Conservation (phyloP, 2,329 filamentous ascomycete genomes). For the Lachnellula suecica region DNA sequence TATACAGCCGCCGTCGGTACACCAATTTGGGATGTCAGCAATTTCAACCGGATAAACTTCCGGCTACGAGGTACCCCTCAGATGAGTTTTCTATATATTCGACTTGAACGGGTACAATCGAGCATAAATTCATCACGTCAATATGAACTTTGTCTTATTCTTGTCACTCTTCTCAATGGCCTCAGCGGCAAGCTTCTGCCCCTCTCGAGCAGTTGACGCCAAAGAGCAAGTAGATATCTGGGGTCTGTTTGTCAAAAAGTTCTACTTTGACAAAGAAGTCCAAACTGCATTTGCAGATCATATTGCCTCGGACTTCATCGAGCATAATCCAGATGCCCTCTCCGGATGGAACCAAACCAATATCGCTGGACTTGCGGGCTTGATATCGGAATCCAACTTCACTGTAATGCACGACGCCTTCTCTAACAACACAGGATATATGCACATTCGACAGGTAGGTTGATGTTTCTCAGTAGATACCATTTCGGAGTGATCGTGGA, state of each 20-base stretch:
- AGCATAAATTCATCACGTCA: neutral
- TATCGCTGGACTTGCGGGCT: constrained; percentile 7
- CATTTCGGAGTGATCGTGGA: too few relatives aligned
- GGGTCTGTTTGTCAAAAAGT: constrained; percentile 14
- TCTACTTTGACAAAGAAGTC: constrained; percentile 19
- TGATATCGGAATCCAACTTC: constrained; percentile 3
- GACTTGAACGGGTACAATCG: too few relatives aligned
- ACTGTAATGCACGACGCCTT: constrained; percentile 6
- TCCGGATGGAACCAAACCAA: constrained; percentile 11
- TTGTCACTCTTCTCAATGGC: neutral
- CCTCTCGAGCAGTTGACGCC: constrained; percentile 8
- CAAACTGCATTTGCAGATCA: constrained; percentile 14
- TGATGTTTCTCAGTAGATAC: too few relatives aligned
- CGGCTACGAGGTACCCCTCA: too few relatives aligned
- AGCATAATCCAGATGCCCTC: constrained; percentile 21
- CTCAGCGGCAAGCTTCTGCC: constrained; percentile 11
- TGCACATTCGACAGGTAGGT: constrained; percentile 13
- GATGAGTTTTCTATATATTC: too few relatives aligned
- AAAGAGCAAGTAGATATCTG: constrained; percentile 17
- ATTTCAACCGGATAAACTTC: too few relatives aligned
- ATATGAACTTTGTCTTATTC: neutral
- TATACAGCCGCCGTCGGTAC: too few relatives aligned
- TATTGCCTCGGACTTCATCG: constrained; percentile 18
- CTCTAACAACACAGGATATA: constrained; percentile 15
- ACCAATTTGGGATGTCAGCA: too few relatives aligned